A percentile compares a stretch with the other conserved stretches of the same genome.
These are phyloP conservation scores for Globisporangium polare DNA, from an alignment of 352 stramenopile species.

Conservation along the genomic window DNA sequence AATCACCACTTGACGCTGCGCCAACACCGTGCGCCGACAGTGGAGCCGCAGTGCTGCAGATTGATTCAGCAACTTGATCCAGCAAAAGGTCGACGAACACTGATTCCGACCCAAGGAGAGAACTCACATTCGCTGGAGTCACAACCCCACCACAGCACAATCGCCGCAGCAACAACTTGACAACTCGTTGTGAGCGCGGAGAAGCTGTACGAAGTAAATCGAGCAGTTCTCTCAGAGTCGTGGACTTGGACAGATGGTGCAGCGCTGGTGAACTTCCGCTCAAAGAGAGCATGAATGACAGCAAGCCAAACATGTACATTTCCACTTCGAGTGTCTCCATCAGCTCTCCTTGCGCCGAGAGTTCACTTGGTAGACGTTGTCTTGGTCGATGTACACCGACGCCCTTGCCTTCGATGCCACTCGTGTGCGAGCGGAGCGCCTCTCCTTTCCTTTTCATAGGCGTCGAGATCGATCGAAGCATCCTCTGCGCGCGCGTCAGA, in stretches of 20 bases:
- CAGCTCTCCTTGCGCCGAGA: slow-evolving; percentile 32
- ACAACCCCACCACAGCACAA: slow-evolving; percentile 74
- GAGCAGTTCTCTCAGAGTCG: slow-evolving; percentile 68
- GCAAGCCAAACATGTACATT: slow-evolving; percentile 57
- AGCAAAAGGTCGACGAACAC: slow-evolving; percentile 81
- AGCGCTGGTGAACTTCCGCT: slow-evolving; percentile 59
- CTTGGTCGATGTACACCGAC: neutral
- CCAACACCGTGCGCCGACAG: slow-evolving; percentile 54
- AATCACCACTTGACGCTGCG: slow-evolving; percentile 28
- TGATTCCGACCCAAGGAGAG: slow-evolving; percentile 74
- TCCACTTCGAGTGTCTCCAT: slow-evolving; percentile 81
- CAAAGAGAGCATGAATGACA: slow-evolving; percentile 81
- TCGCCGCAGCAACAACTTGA: slow-evolving; percentile 70
- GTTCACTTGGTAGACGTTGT: slow-evolving; percentile 23
- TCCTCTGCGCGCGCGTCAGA: slow-evolving; percentile 71
- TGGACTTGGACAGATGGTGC: slow-evolving; percentile 51
- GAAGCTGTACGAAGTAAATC: slow-evolving; percentile 75
- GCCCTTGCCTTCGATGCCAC: slow-evolving; percentile 26
- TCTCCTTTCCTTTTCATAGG: slow-evolving; percentile 50
- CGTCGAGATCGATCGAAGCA: slow-evolving; percentile 80
- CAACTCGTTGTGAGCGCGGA: slow-evolving; percentile 73
- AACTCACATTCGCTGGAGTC: slow-evolving; percentile 56
- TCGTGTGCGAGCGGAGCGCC: slow-evolving; percentile 40
- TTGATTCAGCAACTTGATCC: slow-evolving; percentile 83
- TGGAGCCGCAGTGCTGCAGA: slow-evolving; percentile 73